These are phyloP conservation scores for Pachyrhizus erosus DNA, from an alignment of 306 rosid genomes.

Conservation along the genomic window DNA sequence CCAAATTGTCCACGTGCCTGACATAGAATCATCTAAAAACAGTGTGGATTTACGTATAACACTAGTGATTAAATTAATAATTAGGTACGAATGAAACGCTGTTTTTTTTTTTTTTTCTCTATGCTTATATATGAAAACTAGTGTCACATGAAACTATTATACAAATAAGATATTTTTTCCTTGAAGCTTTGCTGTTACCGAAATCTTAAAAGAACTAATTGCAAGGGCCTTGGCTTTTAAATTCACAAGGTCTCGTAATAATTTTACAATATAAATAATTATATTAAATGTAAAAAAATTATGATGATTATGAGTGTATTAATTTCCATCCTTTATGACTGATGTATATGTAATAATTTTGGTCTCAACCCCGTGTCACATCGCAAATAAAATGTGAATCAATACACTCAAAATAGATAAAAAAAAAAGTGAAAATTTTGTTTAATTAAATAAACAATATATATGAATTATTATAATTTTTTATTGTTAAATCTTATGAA, in stretches of 20 bases:
- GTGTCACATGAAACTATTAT: background rate
- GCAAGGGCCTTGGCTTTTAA: background rate
- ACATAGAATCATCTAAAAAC: conserved; percentile 56
- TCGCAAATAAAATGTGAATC: background rate
- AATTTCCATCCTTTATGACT: background rate
- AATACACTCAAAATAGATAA: no score
- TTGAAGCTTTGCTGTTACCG: background rate
- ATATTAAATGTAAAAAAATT: no score
- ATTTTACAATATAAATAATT: background rate
- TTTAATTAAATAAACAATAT: no score
- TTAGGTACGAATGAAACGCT: background rate
- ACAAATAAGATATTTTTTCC: background rate
- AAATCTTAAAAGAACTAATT: background rate
- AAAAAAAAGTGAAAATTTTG: no score
- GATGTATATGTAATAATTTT: no score
- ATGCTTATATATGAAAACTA: background rate
- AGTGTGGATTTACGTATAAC: background rate
- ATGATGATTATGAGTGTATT: no score
- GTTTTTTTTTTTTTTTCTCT: background rate
- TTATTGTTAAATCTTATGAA: no score
- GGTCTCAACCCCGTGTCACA: background rate
- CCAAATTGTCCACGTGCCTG: conserved; percentile 57
- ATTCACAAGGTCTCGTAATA: background rate
- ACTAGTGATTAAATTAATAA: background rate
- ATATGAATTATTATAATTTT: no score